These are phyloP conservation scores for Phyllosticta ampelicida DNA, from an alignment of 2,329 filamentous ascomycete species.

Conservation along the genomic window DNA sequence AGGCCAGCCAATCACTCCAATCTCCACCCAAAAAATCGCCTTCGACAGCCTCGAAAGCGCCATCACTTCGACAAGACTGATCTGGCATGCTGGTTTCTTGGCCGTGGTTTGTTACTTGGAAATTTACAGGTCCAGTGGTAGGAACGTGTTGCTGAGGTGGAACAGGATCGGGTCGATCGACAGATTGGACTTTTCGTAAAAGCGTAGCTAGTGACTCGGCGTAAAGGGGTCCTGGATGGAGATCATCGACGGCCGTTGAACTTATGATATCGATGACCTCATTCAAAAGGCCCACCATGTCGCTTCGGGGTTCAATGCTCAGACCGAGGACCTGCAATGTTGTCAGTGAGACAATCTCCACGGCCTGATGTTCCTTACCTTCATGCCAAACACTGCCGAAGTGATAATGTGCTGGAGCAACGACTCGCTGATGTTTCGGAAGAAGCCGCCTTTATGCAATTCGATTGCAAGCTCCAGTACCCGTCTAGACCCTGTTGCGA, in stretches of 20 bases:
- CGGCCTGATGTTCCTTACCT: not conserved
- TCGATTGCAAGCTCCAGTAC: constrained; percentile 1
- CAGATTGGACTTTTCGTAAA: constrained; percentile 1
- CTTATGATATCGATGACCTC: constrained; percentile 5
- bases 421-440: not conserved
- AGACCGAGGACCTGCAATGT: not conserved
- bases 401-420: not conserved
- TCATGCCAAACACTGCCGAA: not conserved
- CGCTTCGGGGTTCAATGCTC: constrained; percentile 1
- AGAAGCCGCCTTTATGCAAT: not conserved
- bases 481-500: constrained; percentile 1
- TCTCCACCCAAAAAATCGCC: not conserved
- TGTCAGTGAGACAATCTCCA: not conserved
- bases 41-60: not conserved
- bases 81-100: not conserved
- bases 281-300: constrained; percentile 2
- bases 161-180: not conserved
- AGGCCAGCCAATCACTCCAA: constrained; percentile 7
- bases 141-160: not conserved
- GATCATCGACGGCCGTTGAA: constrained; percentile 1
- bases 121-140: not conserved
- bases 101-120: not conserved
- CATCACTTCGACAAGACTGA: not conserved
- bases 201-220: constrained; percentile 1
- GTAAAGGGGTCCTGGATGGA: constrained; percentile 4